A percentile compares a stretch with the other conserved stretches of the same genome.
These are phyloP conservation scores for Aspergillus baeticus DNA, from an alignment of 495 filamentous ascomycete species.

Conservation along the genomic window DNA sequence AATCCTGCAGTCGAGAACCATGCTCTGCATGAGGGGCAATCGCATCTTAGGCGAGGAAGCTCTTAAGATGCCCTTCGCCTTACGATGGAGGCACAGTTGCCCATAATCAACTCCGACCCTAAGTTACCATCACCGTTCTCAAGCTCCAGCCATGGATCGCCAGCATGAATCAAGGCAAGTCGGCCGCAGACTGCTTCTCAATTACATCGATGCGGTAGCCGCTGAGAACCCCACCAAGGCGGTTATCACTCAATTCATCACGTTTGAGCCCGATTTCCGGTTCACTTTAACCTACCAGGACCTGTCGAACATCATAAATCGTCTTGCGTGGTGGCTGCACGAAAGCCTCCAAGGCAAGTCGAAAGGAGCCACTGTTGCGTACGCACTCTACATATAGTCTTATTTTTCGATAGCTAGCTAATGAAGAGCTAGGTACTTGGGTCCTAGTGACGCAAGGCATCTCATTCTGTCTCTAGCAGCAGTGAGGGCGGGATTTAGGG, in stretches of 20 bases:
- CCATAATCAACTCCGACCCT: background rate
- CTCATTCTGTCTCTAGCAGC: conserved; percentile 10
- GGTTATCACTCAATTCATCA: conserved; percentile 6
- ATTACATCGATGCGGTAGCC: conserved; percentile 9
- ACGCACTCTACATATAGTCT: background rate
- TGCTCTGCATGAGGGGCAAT: background rate
- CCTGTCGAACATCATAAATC: conserved; percentile 49
- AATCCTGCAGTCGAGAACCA: background rate
- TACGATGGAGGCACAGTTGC: no score
- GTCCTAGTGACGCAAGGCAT: conserved; percentile 22
- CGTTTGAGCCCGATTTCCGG: background rate
- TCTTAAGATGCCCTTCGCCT: no score
- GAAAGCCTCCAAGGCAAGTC: background rate
- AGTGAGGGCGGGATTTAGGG: conserved; percentile 22
- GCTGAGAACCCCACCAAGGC: background rate
- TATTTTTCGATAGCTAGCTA: background rate
- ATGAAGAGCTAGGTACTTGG: conserved; percentile 12
- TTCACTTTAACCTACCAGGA: conserved; percentile 35
- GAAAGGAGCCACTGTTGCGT: conserved; percentile 9
- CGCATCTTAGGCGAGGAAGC: background rate
- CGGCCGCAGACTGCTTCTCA: conserved; percentile 8
- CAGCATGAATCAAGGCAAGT: background rate
- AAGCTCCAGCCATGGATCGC: background rate
- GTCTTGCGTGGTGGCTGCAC: conserved; percentile 42
- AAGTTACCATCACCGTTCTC: background rate